Evolutionary conservation across 371 early-diverging fungal genomes (phyloP), one percentile per base, ranked within the genome.

Genomic region (Actinomucor elegans): DNA sequence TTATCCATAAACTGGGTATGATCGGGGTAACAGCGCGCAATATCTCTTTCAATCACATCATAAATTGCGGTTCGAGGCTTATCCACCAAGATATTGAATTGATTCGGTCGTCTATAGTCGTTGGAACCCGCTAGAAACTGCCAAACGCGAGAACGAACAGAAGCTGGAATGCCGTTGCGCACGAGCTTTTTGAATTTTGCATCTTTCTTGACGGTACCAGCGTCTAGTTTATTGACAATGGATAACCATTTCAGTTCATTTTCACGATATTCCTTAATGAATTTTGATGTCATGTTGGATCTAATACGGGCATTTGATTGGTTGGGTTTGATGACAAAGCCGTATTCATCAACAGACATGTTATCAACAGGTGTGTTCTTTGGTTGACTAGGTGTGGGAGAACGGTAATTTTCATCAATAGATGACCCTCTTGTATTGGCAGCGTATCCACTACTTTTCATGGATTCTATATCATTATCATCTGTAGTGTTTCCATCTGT

Each of bases 21-120:
- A 73, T 93, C 87, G 2, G 96, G 96, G 64, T 90, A 97, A 64
- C 94, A 93, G 10, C 77, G 62, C 11, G 71, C 65, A 45, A 97
- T 87, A 57, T 97, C 97, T 23, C 90, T 77, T 48, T 94, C 96
- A 46, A 97, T 97, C 12, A 90, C 89, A 27, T 92, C 91, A 61
- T 65, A 66, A 17, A 71, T 71, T 17, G 50, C 34, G 9, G 57
- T 59, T 10, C 48, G n/a, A 4, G 66, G 67, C 34, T 49, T 51
- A 4, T 37, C 17, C 10, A 67, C 42, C 0, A 72, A 28, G 2
- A 35, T 41, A 41, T 66, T 18, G 29, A 51, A 59, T 4, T 31
- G 24, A 10, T 44, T 83, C 1, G 71, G 60, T 53, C 80, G 59
- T 12, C 69, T 68, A 24, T 78, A 77, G 32, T 70, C 61, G 29